Conservation (phyloP, 495 filamentous ascomycete species). For the Cetradonia linearis region DNA sequence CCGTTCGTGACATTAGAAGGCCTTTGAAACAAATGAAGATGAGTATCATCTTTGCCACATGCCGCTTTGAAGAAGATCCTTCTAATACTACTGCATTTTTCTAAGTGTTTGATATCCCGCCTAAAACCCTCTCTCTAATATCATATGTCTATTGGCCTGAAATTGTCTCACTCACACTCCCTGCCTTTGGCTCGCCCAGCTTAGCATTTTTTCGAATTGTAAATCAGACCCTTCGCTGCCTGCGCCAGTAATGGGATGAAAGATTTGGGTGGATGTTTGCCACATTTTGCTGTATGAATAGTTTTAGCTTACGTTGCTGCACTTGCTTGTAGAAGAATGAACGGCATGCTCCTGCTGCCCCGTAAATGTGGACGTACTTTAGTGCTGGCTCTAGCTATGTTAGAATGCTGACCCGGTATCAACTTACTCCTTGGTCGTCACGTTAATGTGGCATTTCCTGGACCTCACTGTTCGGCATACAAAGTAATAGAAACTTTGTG, state of each 20-base stretch:
- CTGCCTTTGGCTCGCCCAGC: background rate
- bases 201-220: background rate
- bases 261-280: background rate
- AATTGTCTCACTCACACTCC: background rate
- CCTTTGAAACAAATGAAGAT: too few species aligned
- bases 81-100: background rate
- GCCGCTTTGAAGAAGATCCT: too few species aligned
- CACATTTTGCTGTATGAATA: background rate
- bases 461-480: background rate
- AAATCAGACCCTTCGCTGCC: background rate
- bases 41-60: too few species aligned
- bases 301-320: background rate
- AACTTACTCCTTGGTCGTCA: background rate
- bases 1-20: too few species aligned
- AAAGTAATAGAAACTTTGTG: background rate
- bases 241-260: background rate
- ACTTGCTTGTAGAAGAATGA: background rate
- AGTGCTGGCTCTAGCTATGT: background rate
- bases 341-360: conserved; percentile 2
- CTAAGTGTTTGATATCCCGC: background rate
- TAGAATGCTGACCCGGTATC: too few species aligned
- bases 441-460: background rate
- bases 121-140: background rate
- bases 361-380: background rate
- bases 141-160: background rate